These are phyloP conservation scores for Fusarium paranaense DNA, from an alignment of 2,329 filamentous ascomycete genomes.

Conservation along the genomic window DNA sequence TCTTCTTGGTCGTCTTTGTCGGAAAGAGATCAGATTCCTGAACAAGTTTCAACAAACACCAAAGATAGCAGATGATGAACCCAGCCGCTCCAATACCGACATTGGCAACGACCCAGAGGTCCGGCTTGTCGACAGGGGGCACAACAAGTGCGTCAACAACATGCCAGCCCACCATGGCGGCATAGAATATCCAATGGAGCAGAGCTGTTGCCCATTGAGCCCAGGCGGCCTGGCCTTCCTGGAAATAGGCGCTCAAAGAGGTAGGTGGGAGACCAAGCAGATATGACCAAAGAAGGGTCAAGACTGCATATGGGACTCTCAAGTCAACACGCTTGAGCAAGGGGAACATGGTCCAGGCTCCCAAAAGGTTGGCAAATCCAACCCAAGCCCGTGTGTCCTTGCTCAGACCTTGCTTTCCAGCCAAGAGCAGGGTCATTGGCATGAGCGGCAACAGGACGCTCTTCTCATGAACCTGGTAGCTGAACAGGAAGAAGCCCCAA, in stretches of 20 bases:
- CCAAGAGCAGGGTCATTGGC: constrained; percentile 91
- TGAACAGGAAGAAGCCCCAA: constrained; percentile 98
- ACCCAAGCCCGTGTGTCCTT: constrained; percentile 88
- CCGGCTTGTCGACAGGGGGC: constrained; percentile 83
- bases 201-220: constrained; percentile 69
- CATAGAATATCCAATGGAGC: constrained; percentile 81
- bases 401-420: constrained; percentile 80
- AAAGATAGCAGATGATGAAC: constrained; percentile 89
- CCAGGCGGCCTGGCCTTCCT: constrained; percentile 53
- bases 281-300: constrained; percentile 91
- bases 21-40: constrained; percentile 68
- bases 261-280: constrained; percentile 87
- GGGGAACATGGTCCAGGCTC: constrained; percentile 93
- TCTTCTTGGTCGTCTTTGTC: constrained; percentile 51
- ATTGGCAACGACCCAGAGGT: constrained; percentile 94
- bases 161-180: constrained; percentile 85
- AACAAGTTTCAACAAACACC: constrained; percentile 82
- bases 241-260: constrained; percentile 75
- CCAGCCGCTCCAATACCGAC: constrained; percentile 87
- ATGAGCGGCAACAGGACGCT: constrained; percentile 91
- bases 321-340: constrained; percentile 88
- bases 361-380: constrained; percentile 93
- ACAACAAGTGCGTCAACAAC: constrained; percentile 74
- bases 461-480: constrained; percentile 98
- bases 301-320: constrained; percentile 83